phyloP scores from a whole-genome alignment of 2,329 filamentous ascomycete genomes.

The Sporothrix globosa region DNA sequence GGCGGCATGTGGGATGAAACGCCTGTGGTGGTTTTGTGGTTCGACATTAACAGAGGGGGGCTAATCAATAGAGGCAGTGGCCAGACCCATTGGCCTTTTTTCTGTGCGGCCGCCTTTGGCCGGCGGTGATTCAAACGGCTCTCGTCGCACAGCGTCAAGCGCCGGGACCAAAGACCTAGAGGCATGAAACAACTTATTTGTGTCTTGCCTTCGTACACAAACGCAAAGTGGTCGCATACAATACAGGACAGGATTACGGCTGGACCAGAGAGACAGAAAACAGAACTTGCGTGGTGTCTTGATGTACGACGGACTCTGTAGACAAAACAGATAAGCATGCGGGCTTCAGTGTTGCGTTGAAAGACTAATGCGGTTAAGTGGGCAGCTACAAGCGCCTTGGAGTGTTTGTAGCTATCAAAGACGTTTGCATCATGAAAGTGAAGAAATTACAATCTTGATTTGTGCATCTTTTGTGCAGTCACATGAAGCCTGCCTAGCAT shows the following conservation, averaged over 20 bases:
- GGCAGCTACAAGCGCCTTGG: background rate
- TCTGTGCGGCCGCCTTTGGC: background rate
- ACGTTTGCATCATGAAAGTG: background rate
- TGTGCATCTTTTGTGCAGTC: background rate
- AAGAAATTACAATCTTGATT: background rate
- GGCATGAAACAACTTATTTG: constrained; percentile 1
- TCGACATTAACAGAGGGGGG: too few relatives aligned
- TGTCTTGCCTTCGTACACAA: background rate
- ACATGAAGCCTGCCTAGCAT: background rate
- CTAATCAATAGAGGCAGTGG: too few relatives aligned
- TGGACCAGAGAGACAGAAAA: background rate
- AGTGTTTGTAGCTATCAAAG: background rate
- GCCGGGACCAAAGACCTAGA: background rate
- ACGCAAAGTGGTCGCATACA: background rate
- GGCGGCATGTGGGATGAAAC: too few relatives aligned
- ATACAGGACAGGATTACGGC: background rate
- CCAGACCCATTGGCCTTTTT: background rate
- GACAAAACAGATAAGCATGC: background rate
- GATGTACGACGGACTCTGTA: too few relatives aligned
- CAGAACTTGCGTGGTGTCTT: background rate
- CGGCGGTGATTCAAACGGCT: background rate
- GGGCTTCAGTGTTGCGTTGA: background rate
- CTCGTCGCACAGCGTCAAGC: constrained; percentile 5
- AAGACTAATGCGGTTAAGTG: constrained; percentile 4
- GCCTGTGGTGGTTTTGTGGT: too few relatives aligned